Conservation (phyloP, 2,329 filamentous ascomycete species). For the Fusarium sp. region DNA sequence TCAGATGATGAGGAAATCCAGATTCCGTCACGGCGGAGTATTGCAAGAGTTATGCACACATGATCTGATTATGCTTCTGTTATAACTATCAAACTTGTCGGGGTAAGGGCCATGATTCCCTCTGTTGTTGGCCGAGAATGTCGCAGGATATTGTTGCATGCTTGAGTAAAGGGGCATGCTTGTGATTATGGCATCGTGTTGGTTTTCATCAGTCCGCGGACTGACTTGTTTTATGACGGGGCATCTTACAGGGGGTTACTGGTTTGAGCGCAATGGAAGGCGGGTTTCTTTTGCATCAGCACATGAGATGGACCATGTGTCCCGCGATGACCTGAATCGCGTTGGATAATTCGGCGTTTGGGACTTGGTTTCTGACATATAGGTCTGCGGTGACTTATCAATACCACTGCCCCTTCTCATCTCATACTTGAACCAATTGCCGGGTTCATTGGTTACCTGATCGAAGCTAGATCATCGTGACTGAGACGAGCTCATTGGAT, state of each 20-base stretch:
- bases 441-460: not conserved
- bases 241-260: conserved; percentile 22
- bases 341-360: conserved; percentile 29
- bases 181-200: conserved; percentile 1
- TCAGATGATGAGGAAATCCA: conserved; percentile 68
- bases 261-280: conserved; percentile 20
- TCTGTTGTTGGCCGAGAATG: not conserved
- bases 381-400: conserved; percentile 15
- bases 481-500: not conserved
- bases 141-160: not conserved
- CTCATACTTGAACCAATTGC: not conserved
- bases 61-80: conserved; percentile 15
- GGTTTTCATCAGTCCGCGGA: conserved; percentile 8
- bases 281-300: conserved; percentile 29
- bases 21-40: conserved; percentile 51
- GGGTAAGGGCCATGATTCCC: not conserved
- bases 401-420: conserved; percentile 6
- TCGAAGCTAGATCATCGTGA: not conserved
- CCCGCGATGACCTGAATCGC: conserved; percentile 19
- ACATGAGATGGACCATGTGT: conserved; percentile 24
- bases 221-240: conserved; percentile 13
- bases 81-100: not conserved
- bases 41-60: conserved; percentile 45
- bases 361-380: conserved; percentile 14
- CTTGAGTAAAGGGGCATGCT: not conserved